A percentile compares a stretch with the other conserved stretches of the same genome.
phyloP scores from a whole-genome alignment of 2,329 filamentous ascomycete species.

The Westerdykella aurantiaca region DNA sequence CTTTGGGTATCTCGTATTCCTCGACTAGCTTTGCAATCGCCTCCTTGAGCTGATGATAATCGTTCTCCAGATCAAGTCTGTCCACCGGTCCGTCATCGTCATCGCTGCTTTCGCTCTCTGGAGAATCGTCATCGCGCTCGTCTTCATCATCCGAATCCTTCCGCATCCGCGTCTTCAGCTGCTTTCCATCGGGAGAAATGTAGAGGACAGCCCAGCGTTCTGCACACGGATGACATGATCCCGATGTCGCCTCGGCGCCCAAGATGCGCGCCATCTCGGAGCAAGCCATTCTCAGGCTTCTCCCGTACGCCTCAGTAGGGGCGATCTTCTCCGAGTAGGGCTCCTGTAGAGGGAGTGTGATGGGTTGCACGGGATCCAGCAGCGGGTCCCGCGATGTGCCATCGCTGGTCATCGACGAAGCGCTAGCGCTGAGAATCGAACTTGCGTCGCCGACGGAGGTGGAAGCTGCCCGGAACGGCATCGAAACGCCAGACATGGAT shows the following conservation, averaged over 20 bases:
- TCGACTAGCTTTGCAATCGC: slow-evolving; percentile 75
- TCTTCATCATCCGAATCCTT: slow-evolving; percentile 62
- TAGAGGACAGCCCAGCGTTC: slow-evolving; percentile 81
- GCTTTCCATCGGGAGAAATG: slow-evolving; percentile 65
- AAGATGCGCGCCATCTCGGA: slow-evolving; percentile 65
- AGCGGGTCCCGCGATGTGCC: slow-evolving; percentile 61
- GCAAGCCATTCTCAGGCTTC: slow-evolving; percentile 58
- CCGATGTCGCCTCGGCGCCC: slow-evolving; percentile 59
- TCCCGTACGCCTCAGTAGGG: slow-evolving; percentile 38
- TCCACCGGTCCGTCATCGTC: slow-evolving; percentile 39
- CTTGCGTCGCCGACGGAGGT: slow-evolving; percentile 55
- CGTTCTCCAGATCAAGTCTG: slow-evolving; percentile 61
- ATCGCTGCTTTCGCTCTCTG: slow-evolving; percentile 47
- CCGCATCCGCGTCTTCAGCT: slow-evolving; percentile 64
- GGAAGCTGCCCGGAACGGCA: slow-evolving; percentile 48
- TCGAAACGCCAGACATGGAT: slow-evolving; percentile 45
- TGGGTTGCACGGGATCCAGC: slow-evolving; percentile 42
- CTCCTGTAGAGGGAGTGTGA: slow-evolving; percentile 19
- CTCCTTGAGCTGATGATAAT: slow-evolving; percentile 74
- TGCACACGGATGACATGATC: slow-evolving; percentile 69
- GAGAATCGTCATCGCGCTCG: slow-evolving; percentile 55
- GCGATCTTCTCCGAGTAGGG: slow-evolving; percentile 43
- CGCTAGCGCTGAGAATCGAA: slow-evolving; percentile 67
- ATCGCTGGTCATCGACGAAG: slow-evolving; percentile 67
- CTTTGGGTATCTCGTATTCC: slow-evolving; percentile 73